Conservation (phyloP, 139 green algal species). For the Chlorella sp. region DNA sequence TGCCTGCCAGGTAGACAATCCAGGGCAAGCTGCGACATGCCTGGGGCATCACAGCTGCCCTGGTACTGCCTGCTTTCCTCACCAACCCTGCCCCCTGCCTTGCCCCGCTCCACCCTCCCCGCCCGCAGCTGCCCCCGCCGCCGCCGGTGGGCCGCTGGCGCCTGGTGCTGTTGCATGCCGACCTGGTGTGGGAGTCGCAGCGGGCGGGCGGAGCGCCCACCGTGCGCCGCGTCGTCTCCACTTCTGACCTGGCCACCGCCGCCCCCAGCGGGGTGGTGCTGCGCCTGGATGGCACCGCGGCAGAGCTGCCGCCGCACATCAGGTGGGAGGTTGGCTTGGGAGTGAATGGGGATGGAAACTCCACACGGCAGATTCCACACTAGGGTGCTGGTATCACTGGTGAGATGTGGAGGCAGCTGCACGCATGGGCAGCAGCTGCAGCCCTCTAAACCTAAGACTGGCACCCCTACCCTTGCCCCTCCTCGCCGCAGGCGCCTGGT, state of each 20-base stretch:
- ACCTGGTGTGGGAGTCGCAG: conserved; percentile 17
- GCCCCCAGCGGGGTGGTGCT: no score
- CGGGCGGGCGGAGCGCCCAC: not conserved
- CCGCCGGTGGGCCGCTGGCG: conserved; percentile 18
- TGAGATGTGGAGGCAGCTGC: no score
- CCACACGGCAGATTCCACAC: no score
- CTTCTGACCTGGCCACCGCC: not conserved
- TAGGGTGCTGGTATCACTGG: no score
- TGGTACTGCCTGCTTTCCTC: not conserved
- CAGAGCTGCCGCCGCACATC: conserved; percentile 17
- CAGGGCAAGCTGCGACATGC: not conserved
- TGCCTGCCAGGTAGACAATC: not conserved
- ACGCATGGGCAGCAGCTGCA: no score
- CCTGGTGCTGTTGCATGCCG: conserved; percentile 16
- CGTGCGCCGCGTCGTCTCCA: conserved; percentile 7
- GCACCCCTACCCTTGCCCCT: not conserved
- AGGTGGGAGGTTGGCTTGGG: not conserved
- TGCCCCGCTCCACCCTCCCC: not conserved
- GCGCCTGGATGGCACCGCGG: not conserved
- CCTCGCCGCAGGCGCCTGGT: not conserved
- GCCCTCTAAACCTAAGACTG: no score
- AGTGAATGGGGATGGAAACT: no score
- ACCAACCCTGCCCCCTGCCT: not conserved
- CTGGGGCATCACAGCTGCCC: not conserved
- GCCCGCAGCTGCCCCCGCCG: no score